Base-by-base conservation (phyloP, 768 basidiomycete species). In the Boletus tylopilopsis region DNA sequence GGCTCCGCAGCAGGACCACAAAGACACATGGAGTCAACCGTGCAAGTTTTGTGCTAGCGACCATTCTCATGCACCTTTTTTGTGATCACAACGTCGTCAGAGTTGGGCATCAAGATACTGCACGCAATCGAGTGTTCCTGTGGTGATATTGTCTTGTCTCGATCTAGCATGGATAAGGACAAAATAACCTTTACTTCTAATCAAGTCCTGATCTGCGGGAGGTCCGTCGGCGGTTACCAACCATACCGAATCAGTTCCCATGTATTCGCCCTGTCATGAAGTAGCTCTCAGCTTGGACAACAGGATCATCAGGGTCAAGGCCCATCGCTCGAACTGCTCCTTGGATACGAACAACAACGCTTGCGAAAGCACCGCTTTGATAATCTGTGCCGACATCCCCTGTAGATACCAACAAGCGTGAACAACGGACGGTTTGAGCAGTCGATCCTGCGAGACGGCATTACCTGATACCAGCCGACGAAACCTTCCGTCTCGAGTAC, bases 321-420 rank as follows among this genome's bases (percentile, higher is more conserved):
- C 85, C 80, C 87, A 95, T 5, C 80, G 81, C 66, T 99, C 96
- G 60, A 99, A 94, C 62, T 94, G 90, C 62, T 97, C 95, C 71
- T 99, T 99, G 55, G 93, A 90, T 74, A 95, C 87, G 75, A 99
- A 99, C 45, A 98, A 71, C 55, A 99, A 76, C 2, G 94, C 95
- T 68, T 99, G 96, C 8, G 92, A 90, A 13, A 99, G 71, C 12
- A 97, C 94, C 0, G 95, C 96, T 68, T 99, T 99, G 43, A 83
- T 78, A 49, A 98, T 94, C 68, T 99, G 96, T 0, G 96, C 94
- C 56, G 87, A 78, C 89, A 99, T 94, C 11, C 96, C 96, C 87
- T 94, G 35, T 9, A n/a, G 7, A 46, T 9, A 29, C n/a, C n/a
- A n/a, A n/a, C 12, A n/a, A 27, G 19, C 6, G 19, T 53, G 41